phyloP scores from a whole-genome alignment of 2,329 filamentous ascomycete genomes.

The Hymenoscyphus infarciens region DNA sequence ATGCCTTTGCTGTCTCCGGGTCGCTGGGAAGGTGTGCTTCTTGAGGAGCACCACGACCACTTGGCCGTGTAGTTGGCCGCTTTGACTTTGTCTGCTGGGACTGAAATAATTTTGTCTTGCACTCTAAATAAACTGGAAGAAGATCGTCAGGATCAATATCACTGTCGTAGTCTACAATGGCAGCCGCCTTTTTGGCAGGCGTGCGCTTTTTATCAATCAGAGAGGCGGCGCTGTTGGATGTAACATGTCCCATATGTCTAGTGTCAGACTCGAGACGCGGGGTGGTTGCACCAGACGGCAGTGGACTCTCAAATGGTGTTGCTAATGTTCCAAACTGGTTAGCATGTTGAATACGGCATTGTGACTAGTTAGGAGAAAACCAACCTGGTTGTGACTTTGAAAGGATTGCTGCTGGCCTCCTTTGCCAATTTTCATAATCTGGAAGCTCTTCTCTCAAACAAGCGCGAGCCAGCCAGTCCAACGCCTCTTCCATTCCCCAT shows the following conservation, averaged over 20 bases:
- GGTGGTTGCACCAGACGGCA: slow-evolving; percentile 34
- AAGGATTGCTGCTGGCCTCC: slow-evolving; percentile 22
- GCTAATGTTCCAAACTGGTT: slow-evolving; percentile 24
- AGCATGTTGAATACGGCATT: slow-evolving; percentile 9
- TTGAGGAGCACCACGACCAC: slow-evolving; percentile 13
- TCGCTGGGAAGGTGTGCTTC: slow-evolving; percentile 20
- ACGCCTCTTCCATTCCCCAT: slow-evolving; percentile 82
- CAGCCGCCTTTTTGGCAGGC: slow-evolving; percentile 20
- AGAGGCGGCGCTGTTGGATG: slow-evolving; percentile 12
- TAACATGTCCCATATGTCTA: slow-evolving; percentile 26
- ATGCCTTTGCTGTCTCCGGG: slow-evolving; percentile 57
- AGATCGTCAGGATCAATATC: slow-evolving; percentile 74
- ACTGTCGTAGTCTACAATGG: slow-evolving; percentile 53
- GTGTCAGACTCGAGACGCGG: slow-evolving; percentile 33
- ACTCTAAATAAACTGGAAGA: slow-evolving; percentile 71
- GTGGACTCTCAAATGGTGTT: slow-evolving; percentile 32
- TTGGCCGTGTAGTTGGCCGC: slow-evolving; percentile 35
- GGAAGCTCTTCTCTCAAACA: slow-evolving; percentile 66
- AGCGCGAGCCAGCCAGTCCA: slow-evolving; percentile 88
- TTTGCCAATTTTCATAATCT: slow-evolving; percentile 57
- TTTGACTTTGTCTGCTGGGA: slow-evolving; percentile 50
- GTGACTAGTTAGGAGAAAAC: slow-evolving; percentile 11
- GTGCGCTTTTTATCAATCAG: slow-evolving; percentile 21
- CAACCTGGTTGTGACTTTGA: slow-evolving; percentile 33
- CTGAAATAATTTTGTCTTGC: slow-evolving; percentile 65